Percentiles rank a stretch among this genome's conserved stretches.
Evolutionary conservation across 1,139 yeast genomes (phyloP).

Genomic region (Hanseniaspora uvarum): DNA sequence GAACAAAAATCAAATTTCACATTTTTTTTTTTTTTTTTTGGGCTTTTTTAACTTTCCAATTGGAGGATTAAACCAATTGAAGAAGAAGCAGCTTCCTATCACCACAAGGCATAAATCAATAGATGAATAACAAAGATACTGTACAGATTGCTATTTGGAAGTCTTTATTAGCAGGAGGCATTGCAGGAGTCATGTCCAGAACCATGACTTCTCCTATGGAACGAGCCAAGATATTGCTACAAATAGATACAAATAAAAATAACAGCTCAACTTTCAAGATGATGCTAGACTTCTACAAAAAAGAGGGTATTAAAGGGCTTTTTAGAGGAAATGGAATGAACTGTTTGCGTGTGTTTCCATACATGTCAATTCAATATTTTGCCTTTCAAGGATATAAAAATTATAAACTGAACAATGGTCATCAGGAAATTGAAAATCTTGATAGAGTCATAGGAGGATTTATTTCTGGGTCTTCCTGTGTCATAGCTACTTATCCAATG

Average conservation of each 20-base stretch:
- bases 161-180: conserved; percentile 60
- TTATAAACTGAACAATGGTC: conserved; percentile 31
- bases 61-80: too few species aligned
- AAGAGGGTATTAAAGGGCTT: conserved; percentile 82
- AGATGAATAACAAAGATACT: conserved; percentile 5
- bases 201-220: conserved; percentile 94
- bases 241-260: conserved; percentile 53
- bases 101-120: background rate
- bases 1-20: background rate
- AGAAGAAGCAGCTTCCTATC: background rate
- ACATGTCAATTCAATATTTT: conserved; percentile 88
- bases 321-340: conserved; percentile 86
- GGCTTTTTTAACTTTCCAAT: too few species aligned
- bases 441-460: conserved; percentile 71
- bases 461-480: conserved; percentile 71
- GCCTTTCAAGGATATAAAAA: conserved; percentile 67
- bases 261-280: conserved; percentile 31
- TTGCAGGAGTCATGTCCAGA: conserved; percentile 87
- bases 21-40: background rate
- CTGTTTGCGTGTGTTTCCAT: conserved; percentile 83
- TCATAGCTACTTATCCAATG: conserved; percentile 77
- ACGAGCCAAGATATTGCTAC: conserved; percentile 82
- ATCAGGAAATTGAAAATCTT: conserved; percentile 36
- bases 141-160: conserved; percentile 9
- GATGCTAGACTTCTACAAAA: conserved; percentile 45